A percentile compares a stretch with the other conserved stretches of the same genome.
phyloP scores from a whole-genome alignment of 1,284 basidiomycete species.

The Malassezia dermatis region DNA sequence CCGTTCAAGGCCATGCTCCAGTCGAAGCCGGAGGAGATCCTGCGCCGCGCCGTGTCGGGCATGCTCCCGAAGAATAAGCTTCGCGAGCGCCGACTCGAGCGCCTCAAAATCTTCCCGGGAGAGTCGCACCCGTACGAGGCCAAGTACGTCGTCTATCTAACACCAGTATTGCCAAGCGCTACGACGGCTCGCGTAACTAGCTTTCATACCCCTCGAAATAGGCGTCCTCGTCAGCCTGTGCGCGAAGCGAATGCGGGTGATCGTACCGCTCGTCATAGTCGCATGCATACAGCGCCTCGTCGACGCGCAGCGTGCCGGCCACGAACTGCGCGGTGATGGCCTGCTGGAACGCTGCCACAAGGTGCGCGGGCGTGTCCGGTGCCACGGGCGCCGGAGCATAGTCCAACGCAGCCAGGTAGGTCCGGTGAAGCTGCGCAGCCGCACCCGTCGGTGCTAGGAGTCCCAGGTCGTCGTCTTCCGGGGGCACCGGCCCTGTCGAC shows the following conservation, averaged over 20 bases:
- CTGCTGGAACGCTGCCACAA: not conserved
- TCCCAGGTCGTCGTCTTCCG: not conserved
- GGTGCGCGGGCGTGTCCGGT: not conserved
- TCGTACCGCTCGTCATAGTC: constrained; percentile 18
- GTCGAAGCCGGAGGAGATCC: constrained; percentile 69
- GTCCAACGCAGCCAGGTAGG: constrained; percentile 8
- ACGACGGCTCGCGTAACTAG: constrained; percentile 6
- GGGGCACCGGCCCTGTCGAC: not conserved
- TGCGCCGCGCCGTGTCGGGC: constrained; percentile 44
- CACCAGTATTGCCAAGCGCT: constrained; percentile 17
- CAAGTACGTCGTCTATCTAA: constrained; percentile 22
- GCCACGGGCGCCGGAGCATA: not conserved
- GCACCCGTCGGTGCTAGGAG: not conserved
- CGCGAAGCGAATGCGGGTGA: not conserved
- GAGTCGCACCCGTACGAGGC: constrained; percentile 39
- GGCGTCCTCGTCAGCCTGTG: constrained; percentile 6
- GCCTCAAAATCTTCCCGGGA: constrained; percentile 41
- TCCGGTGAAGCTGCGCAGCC: not conserved
- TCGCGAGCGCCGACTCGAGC: constrained; percentile 39
- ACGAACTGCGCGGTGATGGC: constrained; percentile 12
- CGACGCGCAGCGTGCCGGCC: constrained; percentile 3
- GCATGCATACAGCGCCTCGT: constrained; percentile 10
- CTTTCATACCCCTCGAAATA: constrained; percentile 10
- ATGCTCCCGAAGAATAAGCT: constrained; percentile 48
- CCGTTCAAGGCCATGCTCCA: constrained; percentile 47